A percentile compares a stretch with the other conserved stretches of the same genome.
Conservation (phyloP, 177 flowering plant species). For the Vitis hybrid region DNA sequence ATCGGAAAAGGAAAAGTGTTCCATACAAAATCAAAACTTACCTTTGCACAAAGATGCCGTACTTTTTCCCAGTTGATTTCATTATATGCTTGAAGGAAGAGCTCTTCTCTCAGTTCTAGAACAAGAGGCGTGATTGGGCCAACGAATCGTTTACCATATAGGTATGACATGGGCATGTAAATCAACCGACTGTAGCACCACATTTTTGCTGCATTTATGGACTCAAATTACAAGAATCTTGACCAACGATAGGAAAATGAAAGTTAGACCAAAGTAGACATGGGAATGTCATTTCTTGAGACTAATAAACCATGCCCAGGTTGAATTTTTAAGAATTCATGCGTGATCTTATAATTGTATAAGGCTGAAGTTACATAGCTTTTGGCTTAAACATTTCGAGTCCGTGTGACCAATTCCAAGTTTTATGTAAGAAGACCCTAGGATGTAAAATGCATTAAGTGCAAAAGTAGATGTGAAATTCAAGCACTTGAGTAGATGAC, state of each 20-base stretch:
- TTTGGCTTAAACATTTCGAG: too few relatives aligned
- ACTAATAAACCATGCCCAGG: neutral
- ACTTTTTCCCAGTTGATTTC: constrained; percentile 41
- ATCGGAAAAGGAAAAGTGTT: neutral
- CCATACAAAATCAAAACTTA: neutral
- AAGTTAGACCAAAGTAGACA: too few relatives aligned
- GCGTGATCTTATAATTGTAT: constrained; percentile 30
- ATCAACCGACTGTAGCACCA: constrained; percentile 52
- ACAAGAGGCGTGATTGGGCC: constrained; percentile 51
- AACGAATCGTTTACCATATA: constrained; percentile 52
- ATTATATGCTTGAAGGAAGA: constrained; percentile 39
- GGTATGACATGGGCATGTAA: constrained; percentile 63
- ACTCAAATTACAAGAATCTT: neutral
- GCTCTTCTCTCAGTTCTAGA: constrained; percentile 42
- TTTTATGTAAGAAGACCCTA: too few relatives aligned
- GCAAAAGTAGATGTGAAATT: too few relatives aligned
- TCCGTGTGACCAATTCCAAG: too few relatives aligned
- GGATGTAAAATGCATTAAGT: too few relatives aligned
- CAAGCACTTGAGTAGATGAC: too few relatives aligned
- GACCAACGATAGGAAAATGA: too few relatives aligned
- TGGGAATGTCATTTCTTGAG: neutral
- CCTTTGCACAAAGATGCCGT: constrained; percentile 50
- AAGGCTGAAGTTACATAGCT: neutral
- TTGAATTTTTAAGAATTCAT: too few relatives aligned
- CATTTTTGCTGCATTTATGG: constrained; percentile 45